A percentile compares a stretch with the other conserved stretches of the same genome.
These are phyloP conservation scores for Ambrosia trifida DNA, from an alignment of 129 eudicot genomes.

Conservation along the genomic window DNA sequence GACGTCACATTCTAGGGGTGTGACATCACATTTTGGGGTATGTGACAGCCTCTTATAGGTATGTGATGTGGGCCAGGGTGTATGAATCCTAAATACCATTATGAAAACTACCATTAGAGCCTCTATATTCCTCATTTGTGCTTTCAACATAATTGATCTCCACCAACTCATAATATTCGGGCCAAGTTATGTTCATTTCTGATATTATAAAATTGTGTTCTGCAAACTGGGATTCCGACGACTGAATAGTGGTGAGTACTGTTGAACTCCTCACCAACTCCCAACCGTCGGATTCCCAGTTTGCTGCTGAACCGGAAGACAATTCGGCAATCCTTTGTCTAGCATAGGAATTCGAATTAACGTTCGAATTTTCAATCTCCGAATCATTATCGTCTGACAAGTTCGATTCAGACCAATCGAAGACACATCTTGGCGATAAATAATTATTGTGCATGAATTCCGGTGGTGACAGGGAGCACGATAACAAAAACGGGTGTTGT, in stretches of 20 bases:
- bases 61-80: no score
- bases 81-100: no score
- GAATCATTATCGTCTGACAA: slow-evolving; percentile 27
- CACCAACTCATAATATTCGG: slow-evolving; percentile 20
- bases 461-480: neutral
- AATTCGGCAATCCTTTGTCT: slow-evolving; percentile 38
- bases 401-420: slow-evolving; percentile 26
- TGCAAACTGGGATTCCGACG: neutral
- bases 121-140: slow-evolving; percentile 16
- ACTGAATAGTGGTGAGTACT: neutral
- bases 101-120: slow-evolving; percentile 12
- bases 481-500: slow-evolving; percentile 51
- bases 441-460: neutral
- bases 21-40: no score
- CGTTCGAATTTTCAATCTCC: slow-evolving; percentile 2
- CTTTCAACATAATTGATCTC: neutral
- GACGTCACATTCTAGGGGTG: no score
- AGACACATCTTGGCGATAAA: slow-evolving; percentile 18
- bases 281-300: slow-evolving; percentile 77
- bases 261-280: slow-evolving; percentile 41
- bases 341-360: neutral
- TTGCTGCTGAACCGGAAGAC: slow-evolving; percentile 39
- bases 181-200: slow-evolving; percentile 5
- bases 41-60: no score
- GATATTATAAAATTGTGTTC: slow-evolving; percentile 15